These are phyloP conservation scores for Zymoseptoria tritici DNA, from an alignment of 2,329 filamentous ascomycete genomes.

Conservation along the genomic window DNA sequence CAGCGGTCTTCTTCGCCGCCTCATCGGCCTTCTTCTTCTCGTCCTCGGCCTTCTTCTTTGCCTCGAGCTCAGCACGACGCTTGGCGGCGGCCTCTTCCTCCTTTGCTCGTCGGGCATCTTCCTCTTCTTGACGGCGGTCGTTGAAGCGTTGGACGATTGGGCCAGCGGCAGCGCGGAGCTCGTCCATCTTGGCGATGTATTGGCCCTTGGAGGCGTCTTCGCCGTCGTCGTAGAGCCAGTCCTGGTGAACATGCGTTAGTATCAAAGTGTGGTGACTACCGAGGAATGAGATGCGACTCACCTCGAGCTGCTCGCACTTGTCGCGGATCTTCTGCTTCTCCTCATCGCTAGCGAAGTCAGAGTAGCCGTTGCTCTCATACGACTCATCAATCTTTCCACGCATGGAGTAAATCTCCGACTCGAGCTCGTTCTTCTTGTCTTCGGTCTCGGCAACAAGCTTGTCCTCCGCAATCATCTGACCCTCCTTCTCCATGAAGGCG, in stretches of 20 bases:
- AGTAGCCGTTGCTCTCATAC: conserved; percentile 47
- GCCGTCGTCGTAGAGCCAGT: conserved; percentile 97
- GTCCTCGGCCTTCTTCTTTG: conserved; percentile 70
- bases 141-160: conserved; percentile 92
- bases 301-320: conserved; percentile 80
- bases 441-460: conserved; percentile 97
- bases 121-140: conserved; percentile 85
- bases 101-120: conserved; percentile 59
- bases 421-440: conserved; percentile 99
- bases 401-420: conserved; percentile 94
- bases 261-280: no score
- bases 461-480: conserved; percentile 91
- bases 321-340: conserved; percentile 82
- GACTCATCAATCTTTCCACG: conserved; percentile 91
- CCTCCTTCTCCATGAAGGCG: conserved; percentile 70
- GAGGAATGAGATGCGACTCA: no score
- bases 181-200: conserved; percentile 91
- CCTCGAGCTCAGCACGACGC: conserved; percentile 60
- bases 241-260: conserved; percentile 50
- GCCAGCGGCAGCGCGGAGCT: conserved; percentile 82
- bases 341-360: conserved; percentile 81
- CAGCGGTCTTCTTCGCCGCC: conserved; percentile 38
- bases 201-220: conserved; percentile 90
- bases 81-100: conserved; percentile 60
- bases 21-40: conserved; percentile 48